A percentile compares a stretch with the other conserved stretches of the same genome.
These are phyloP conservation scores for Sugiyamaella grinbergsii DNA, from an alignment of 1,139 yeast genomes.

Conservation along the genomic window DNA sequence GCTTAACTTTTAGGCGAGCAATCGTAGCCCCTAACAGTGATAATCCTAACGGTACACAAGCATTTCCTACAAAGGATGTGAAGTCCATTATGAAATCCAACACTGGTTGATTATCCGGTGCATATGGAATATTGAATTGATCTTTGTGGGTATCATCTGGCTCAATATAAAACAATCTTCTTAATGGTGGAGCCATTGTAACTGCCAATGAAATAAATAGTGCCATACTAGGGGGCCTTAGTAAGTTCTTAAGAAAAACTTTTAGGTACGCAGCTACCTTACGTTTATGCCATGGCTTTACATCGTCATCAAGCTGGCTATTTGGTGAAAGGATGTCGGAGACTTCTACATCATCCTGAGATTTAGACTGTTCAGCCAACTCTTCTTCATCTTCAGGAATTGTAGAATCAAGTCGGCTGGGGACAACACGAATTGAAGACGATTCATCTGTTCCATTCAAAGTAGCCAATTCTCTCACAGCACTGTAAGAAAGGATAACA, in stretches of 20 bases:
- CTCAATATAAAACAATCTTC: constrained; percentile 59
- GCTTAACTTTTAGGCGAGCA: constrained; percentile 63
- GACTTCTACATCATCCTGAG: neutral
- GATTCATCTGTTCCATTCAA: constrained; percentile 3
- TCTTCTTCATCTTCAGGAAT: neutral
- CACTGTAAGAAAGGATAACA: constrained; percentile 29
- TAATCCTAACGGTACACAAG: constrained; percentile 86
- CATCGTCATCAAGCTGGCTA: neutral
- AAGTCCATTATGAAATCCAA: constrained; percentile 82
- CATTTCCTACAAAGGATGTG: constrained; percentile 76
- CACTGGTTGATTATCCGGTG: constrained; percentile 86
- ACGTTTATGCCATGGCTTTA: neutral
- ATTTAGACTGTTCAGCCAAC: neutral
- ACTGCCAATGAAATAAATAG: constrained; percentile 62
- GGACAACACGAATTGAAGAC: neutral
- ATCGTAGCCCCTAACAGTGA: constrained; percentile 83
- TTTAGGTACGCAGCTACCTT: constrained; percentile 33
- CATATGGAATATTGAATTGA: constrained; percentile 50
- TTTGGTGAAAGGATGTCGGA: neutral
- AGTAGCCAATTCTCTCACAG: constrained; percentile 1
- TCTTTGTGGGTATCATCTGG: constrained; percentile 25
- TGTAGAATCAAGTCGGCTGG: neutral
- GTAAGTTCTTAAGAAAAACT: constrained; percentile 57
- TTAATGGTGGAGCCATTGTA: constrained; percentile 85
- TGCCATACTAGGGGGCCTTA: constrained; percentile 69